Percentiles rank a stretch among this genome's conserved stretches.
Evolutionary conservation across 2,329 filamentous ascomycete genomes (phyloP).

Genomic region (Diaporthe batatas): DNA sequence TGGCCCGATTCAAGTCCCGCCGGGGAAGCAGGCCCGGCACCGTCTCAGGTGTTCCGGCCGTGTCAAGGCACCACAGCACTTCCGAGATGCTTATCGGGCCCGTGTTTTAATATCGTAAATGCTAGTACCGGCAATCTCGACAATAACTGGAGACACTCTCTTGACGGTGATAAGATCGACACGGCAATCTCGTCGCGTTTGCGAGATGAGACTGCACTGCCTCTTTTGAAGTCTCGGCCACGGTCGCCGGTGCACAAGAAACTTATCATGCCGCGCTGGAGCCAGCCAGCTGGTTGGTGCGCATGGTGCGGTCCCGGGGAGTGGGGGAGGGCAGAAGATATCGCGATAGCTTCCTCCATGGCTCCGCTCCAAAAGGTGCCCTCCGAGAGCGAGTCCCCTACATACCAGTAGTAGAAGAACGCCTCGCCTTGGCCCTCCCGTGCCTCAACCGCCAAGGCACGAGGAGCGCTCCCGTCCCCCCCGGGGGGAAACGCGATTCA

Average conservation of each 20-base stretch:
- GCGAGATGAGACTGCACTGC: constrained; percentile 29
- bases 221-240: constrained; percentile 17
- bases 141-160: constrained; percentile 1
- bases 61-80: not conserved
- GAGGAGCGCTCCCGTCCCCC: not conserved
- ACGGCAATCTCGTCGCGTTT: not conserved
- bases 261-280: not conserved
- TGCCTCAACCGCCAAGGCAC: not conserved
- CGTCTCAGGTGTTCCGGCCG: constrained; percentile 15
- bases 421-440: constrained; percentile 1
- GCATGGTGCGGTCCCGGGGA: not conserved
- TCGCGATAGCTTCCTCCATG: constrained; percentile 3
- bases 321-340: not conserved
- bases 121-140: not conserved
- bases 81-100: not conserved
- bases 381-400: constrained; percentile 6
- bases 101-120: not conserved
- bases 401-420: too few relatives aligned
- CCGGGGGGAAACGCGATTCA: not conserved
- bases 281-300: constrained; percentile 14
- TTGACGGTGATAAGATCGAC: constrained; percentile 4
- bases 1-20: not conserved
- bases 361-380: not conserved
- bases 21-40: constrained; percentile 3
- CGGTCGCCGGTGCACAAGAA: not conserved